Evolutionary conservation across 2,329 filamentous ascomycete genomes (phyloP).

Genomic region (Myriosclerotinia curreyana): DNA sequence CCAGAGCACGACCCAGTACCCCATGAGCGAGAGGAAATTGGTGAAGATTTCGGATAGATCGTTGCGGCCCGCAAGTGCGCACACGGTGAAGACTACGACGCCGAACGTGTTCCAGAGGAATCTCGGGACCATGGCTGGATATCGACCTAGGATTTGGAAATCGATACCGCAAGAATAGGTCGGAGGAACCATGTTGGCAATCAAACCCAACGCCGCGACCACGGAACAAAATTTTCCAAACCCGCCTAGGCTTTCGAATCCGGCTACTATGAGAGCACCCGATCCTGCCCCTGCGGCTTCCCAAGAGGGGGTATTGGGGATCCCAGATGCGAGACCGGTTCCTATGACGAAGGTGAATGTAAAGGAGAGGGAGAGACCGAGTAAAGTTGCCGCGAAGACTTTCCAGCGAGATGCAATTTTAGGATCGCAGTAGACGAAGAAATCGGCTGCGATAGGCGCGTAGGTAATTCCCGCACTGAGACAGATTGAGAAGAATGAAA

Average conservation of each 20-base stretch:
- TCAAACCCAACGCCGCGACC: slow-evolving; percentile 59
- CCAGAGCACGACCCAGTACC: slow-evolving; percentile 67
- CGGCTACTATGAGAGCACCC: slow-evolving; percentile 63
- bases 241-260: slow-evolving; percentile 54
- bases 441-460: slow-evolving; percentile 61
- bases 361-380: slow-evolving; percentile 56
- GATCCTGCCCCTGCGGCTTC: slow-evolving; percentile 56
- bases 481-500: slow-evolving; percentile 70
- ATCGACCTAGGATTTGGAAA: slow-evolving; percentile 62
- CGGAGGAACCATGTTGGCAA: slow-evolving; percentile 63
- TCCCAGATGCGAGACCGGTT: slow-evolving; percentile 59
- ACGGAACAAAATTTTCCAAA: slow-evolving; percentile 68
- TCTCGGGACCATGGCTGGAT: slow-evolving; percentile 56
- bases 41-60: slow-evolving; percentile 63
- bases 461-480: slow-evolving; percentile 64
- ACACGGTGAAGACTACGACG: slow-evolving; percentile 61
- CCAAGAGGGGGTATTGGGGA: slow-evolving; percentile 52
- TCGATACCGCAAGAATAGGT: slow-evolving; percentile 65
- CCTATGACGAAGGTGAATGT: slow-evolving; percentile 60
- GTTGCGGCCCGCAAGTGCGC: slow-evolving; percentile 59
- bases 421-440: slow-evolving; percentile 62
- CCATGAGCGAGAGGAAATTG: slow-evolving; percentile 68
- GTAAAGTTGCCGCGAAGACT: slow-evolving; percentile 55
- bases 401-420: slow-evolving; percentile 45
- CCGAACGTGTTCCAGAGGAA: slow-evolving; percentile 63